A percentile compares a stretch with the other conserved stretches of the same genome.
These are phyloP conservation scores for Trametes coccinea DNA, from an alignment of 768 basidiomycete species.

Conservation along the genomic window DNA sequence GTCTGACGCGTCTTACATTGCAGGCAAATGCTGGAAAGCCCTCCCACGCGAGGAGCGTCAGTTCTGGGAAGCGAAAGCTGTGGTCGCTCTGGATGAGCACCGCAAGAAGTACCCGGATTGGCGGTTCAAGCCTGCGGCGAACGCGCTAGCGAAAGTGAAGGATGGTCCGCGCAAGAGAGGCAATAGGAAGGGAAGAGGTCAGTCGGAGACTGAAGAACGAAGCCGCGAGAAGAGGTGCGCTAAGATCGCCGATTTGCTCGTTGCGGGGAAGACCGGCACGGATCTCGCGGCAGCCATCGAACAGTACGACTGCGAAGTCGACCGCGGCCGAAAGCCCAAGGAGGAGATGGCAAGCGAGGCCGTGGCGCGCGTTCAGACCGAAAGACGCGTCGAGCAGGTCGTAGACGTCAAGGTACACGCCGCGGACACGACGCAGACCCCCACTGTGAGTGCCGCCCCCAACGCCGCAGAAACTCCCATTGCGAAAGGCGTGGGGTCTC, in stretches of 20 bases:
- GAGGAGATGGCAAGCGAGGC: conserved; percentile 23
- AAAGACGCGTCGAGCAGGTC: conserved; percentile 2
- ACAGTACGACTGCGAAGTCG: conserved; percentile 51
- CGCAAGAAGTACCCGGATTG: conserved; percentile 76
- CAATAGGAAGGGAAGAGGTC: conserved; percentile 37
- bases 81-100: conserved; percentile 72
- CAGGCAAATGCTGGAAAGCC: conserved; percentile 75
- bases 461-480: conserved; percentile 1
- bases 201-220: conserved; percentile 39
- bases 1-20: conserved; percentile 10
- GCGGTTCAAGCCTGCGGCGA: conserved; percentile 73
- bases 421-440: conserved; percentile 1
- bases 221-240: conserved; percentile 62
- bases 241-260: conserved; percentile 68
- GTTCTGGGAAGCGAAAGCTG: conserved; percentile 76
- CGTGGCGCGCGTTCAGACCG: conserved; percentile 14
- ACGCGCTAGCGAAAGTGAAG: conserved; percentile 43
- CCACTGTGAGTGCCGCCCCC: not conserved
- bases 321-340: conserved; percentile 28
- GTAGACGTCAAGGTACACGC: conserved; percentile 15
- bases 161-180: conserved; percentile 40
- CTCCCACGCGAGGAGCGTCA: conserved; percentile 67
- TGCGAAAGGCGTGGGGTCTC: conserved; percentile 5
- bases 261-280: conserved; percentile 63
- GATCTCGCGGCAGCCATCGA: conserved; percentile 63